phyloP scores from a whole-genome alignment of 345 rosid genomes.

The Brassica nigra region DNA sequence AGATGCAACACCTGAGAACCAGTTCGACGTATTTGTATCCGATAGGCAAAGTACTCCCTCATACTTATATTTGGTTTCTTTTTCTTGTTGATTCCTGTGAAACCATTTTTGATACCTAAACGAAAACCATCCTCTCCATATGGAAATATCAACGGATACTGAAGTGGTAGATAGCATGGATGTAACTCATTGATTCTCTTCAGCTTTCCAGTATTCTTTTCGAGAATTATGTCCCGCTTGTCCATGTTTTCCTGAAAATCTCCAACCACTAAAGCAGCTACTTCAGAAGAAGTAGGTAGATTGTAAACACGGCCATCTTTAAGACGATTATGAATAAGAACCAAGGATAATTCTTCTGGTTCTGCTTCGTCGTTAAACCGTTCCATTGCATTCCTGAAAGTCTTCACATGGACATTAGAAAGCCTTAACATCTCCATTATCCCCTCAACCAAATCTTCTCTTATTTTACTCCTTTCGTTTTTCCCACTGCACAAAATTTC shows the following conservation, averaged over 20 bases:
- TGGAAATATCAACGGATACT: neutral
- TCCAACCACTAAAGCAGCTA: neutral
- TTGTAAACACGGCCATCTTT: neutral
- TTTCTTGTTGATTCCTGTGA: neutral
- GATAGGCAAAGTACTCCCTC: neutral
- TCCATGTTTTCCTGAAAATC: neutral
- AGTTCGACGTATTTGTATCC: neutral
- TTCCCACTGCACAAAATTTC: neutral
- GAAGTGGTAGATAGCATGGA: neutral
- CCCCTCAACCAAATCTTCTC: neutral
- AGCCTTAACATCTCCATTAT: neutral
- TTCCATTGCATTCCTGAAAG: neutral
- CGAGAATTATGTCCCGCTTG: neutral
- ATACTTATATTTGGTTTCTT: neutral
- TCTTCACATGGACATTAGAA: neutral
- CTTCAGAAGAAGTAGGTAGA: neutral
- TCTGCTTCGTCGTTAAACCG: neutral
- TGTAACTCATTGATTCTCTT: neutral
- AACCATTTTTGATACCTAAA: neutral
- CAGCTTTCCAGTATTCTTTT: neutral
- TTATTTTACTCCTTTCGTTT: no score
- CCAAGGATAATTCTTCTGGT: neutral
- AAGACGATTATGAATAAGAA: neutral
- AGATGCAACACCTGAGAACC: neutral
- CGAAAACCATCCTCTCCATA: neutral